Conservation (phyloP, 225 moss, liverwort and hornwort genomes). For the Pseudoscleropodium purum region DNA sequence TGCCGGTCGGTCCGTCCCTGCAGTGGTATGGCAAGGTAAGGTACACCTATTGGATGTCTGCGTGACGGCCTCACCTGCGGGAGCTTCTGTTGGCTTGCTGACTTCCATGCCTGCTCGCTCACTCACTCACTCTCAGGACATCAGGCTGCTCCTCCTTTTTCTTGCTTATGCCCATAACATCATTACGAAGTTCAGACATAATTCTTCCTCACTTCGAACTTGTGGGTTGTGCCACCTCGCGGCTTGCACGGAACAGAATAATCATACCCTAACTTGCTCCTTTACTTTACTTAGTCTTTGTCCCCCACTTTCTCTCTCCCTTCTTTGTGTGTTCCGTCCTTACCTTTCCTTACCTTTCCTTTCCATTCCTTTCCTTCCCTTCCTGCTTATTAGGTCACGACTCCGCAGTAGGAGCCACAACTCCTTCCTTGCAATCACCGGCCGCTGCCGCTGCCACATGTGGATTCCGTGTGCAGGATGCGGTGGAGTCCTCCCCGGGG, state of each 20-base stretch:
- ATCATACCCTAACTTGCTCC: background rate
- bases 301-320: background rate
- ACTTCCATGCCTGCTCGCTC: background rate
- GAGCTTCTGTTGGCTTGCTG: background rate
- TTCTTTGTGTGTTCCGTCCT: background rate
- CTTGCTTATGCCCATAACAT: no score
- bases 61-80: background rate
- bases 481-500: background rate
- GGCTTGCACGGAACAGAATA: background rate
- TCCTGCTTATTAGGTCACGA: background rate
- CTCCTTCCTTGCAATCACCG: background rate
- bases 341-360: background rate
- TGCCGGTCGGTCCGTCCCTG: background rate
- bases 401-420: background rate
- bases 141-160: background rate
- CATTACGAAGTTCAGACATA: background rate
- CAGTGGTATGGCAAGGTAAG: no score
- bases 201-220: background rate
- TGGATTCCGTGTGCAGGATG: background rate
- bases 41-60: background rate
- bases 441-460: background rate
- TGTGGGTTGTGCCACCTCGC: background rate
- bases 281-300: background rate
- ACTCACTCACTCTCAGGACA: background rate
- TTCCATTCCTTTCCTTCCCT: background rate